Evolutionary conservation across 2,329 filamentous ascomycete species (phyloP), one percentile per base, ranked within the genome.

Genomic region (Phaeosphaeria sp.): DNA sequence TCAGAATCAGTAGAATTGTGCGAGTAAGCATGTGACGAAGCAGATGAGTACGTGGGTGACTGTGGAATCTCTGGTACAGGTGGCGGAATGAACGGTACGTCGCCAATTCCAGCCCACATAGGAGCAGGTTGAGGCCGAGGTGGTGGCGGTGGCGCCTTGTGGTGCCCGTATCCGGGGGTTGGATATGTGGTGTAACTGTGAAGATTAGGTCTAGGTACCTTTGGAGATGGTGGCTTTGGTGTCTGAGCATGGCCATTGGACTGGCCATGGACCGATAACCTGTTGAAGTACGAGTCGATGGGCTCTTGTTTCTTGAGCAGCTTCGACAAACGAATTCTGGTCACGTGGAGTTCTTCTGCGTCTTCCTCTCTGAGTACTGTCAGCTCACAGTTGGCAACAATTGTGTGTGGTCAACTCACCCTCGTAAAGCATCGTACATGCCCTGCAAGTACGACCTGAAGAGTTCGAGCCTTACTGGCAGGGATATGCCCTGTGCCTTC

Each of bases 371-470:
- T 77, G 47, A 23, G 27, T 10, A 18, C 36, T n/a, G 57, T 72
- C 52, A 73, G 67, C 48, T 21, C 18, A 42, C 39, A 23, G n/a
- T 25, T 17, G 3, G 22, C 36, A 36, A 18, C 7, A 6, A 39
- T 43, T 20, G 18, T 39, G 18, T 20, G 41, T 20, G 22, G 18
- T 25, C 39, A 20, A 64, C 78, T 67, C 76, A 85, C 84, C 78
- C 79, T 72, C 77, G 79, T 57, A 84, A 63, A 50, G 79, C 70
- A 60, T 80, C 72, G 54, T 68, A 58, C 76, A 71, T 73, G 60
- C 64, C 83, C 49, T 80, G 73, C 42, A 87, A 66, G 64, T 85
- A 84, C 7, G 75, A 72, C 51, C 80, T 79, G 67, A 85, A 87
- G 59, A 79, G 77, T 30, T 81, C 78, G 30, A 88, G 69, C 22